These are phyloP conservation scores for Arthrobotrys sphaeroides DNA, from an alignment of 2,329 filamentous ascomycete genomes.

Conservation along the genomic window DNA sequence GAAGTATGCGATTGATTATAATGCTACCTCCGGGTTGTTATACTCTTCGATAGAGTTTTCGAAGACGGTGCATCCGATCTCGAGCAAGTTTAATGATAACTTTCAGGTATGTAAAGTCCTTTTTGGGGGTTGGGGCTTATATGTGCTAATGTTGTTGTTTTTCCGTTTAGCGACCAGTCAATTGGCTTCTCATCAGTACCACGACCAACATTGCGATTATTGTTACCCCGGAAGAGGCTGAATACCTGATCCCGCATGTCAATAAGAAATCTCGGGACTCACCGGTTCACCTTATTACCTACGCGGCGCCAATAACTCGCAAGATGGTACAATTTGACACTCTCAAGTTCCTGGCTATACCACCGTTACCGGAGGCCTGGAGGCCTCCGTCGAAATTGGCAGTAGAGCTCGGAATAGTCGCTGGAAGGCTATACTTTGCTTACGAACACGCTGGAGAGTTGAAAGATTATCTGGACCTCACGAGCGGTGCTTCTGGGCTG, in stretches of 20 bases:
- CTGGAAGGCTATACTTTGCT: slow-evolving; percentile 70
- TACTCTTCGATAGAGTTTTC: slow-evolving; percentile 65
- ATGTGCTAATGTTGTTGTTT: too few relatives aligned
- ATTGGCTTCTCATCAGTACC: slow-evolving; percentile 71
- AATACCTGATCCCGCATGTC: slow-evolving; percentile 59
- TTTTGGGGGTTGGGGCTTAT: too few relatives aligned
- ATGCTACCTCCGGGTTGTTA: slow-evolving; percentile 60
- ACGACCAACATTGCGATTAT: slow-evolving; percentile 66
- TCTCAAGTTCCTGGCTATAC: slow-evolving; percentile 67
- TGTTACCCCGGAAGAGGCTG: slow-evolving; percentile 72
- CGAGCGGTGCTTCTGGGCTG: neutral
- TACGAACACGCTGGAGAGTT: slow-evolving; percentile 64
- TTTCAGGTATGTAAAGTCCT: slow-evolving; percentile 60
- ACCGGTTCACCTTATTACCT: slow-evolving; percentile 66
- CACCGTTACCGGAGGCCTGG: slow-evolving; percentile 62
- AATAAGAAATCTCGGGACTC: slow-evolving; percentile 2
- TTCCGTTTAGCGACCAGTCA: slow-evolving; percentile 63
- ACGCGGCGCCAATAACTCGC: slow-evolving; percentile 70
- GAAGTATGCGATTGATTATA: slow-evolving; percentile 60
- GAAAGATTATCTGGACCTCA: slow-evolving; percentile 55
- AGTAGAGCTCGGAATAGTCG: slow-evolving; percentile 70
- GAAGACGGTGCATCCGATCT: slow-evolving; percentile 62
- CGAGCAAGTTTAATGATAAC: slow-evolving; percentile 61
- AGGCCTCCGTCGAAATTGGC: slow-evolving; percentile 66
- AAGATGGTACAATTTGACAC: slow-evolving; percentile 70